Percentiles rank a stretch among this genome's conserved stretches.
phyloP scores from a whole-genome alignment of 2,329 filamentous ascomycete species.

The Neophaeococcomyces mojaviensis region DNA sequence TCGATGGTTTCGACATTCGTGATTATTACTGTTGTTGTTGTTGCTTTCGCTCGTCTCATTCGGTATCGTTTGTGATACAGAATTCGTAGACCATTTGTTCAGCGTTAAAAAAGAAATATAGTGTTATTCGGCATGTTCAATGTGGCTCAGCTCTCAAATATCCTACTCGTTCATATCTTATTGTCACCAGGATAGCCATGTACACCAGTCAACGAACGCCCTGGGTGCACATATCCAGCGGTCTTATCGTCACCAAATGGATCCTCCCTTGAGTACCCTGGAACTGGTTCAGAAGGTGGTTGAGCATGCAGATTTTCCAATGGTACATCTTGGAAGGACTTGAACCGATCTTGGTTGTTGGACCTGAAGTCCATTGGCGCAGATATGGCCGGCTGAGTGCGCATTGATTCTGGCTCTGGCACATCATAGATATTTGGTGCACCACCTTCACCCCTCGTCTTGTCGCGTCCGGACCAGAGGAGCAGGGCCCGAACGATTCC shows the following conservation, averaged over 20 bases:
- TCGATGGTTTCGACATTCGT: neutral
- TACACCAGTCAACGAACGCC: neutral
- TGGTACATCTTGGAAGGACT: conserved; percentile 33
- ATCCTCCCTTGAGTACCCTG: conserved; percentile 25
- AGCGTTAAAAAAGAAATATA: neutral
- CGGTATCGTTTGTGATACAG: conserved; percentile 3
- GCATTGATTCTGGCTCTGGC: neutral
- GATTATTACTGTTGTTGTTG: conserved; percentile 1
- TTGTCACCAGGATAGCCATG: neutral
- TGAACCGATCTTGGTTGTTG: conserved; percentile 21
- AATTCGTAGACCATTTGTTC: neutral
- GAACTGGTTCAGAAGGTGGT: conserved; percentile 16
- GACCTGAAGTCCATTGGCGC: conserved; percentile 14
- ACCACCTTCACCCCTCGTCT: conserved; percentile 55
- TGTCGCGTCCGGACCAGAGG: conserved; percentile 54
- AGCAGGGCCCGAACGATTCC: conserved; percentile 61
- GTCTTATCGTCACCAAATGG: conserved; percentile 15
- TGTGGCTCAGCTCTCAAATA: neutral
- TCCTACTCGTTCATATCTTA: conserved; percentile 1
- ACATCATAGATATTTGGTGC: conserved; percentile 22
- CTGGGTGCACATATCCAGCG: neutral
- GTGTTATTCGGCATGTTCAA: neutral
- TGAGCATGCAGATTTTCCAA: conserved; percentile 25
- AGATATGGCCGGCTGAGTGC: conserved; percentile 10
- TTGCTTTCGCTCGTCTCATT: conserved; percentile 8